Conservation (phyloP, 257 asterid genomes). For the Nemophila menziesii region DNA sequence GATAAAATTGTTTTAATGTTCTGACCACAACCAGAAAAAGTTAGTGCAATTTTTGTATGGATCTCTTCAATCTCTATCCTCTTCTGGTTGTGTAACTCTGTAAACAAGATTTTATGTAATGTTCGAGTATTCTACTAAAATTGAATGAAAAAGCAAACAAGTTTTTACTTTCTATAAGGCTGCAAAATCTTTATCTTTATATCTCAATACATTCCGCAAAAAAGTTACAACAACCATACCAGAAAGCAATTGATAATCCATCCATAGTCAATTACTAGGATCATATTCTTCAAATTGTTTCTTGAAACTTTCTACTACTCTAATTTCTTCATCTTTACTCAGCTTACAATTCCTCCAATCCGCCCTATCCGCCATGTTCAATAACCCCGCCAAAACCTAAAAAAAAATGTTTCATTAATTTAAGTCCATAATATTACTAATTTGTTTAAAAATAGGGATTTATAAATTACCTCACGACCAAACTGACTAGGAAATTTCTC, state of each 20-base stretch:
- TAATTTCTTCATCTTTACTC: constrained; percentile 65
- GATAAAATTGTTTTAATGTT: no score
- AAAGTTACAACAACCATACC: not conserved
- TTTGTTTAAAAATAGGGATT: not conserved
- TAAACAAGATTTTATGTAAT: no score
- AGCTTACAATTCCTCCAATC: constrained; percentile 89
- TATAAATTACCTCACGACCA: constrained; percentile 78
- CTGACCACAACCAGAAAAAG: no score
- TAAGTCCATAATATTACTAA: not conserved
- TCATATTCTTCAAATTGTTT: constrained; percentile 47
- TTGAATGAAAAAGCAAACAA: no score
- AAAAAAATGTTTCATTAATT: constrained; percentile 4
- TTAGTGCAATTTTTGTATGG: no score
- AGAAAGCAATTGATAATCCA: not conserved
- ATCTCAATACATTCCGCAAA: not conserved
- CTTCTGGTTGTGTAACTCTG: no score
- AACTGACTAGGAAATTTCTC: constrained; percentile 83
- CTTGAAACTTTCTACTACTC: constrained; percentile 57
- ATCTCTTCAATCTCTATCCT: no score
- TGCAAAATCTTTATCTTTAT: not conserved
- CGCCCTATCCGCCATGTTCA: constrained; percentile 78
- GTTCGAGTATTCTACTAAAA: no score
- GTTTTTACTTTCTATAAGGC: no score
- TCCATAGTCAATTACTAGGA: constrained; percentile 33
- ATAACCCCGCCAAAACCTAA: constrained; percentile 90